Conservation (phyloP, 306 rosid species). For the Lathyrus sativus region DNA sequence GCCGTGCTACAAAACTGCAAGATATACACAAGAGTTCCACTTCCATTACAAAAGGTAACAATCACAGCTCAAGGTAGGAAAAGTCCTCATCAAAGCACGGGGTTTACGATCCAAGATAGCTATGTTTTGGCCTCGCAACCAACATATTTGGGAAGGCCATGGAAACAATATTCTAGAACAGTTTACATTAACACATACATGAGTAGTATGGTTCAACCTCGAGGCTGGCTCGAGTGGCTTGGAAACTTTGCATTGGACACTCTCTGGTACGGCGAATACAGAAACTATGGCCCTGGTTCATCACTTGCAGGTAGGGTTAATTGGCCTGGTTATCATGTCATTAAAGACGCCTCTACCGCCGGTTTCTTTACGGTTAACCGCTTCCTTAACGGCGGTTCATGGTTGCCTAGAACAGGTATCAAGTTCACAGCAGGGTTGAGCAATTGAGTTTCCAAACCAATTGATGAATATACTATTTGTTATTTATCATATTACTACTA, state of each 20-base stretch:
- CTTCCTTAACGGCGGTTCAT: constrained; percentile 57
- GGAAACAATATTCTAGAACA: constrained; percentile 75
- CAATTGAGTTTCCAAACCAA: constrained; percentile 31
- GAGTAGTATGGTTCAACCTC: constrained; percentile 73
- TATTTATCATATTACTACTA: not conserved
- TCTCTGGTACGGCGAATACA: constrained; percentile 86
- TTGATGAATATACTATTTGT: not conserved
- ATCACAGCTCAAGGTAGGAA: constrained; percentile 86
- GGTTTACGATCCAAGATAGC: constrained; percentile 73
- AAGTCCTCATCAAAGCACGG: constrained; percentile 77
- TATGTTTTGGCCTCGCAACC: constrained; percentile 69
- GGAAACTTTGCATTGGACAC: constrained; percentile 76
- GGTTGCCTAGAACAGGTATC: constrained; percentile 76
- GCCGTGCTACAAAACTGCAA: constrained; percentile 78
- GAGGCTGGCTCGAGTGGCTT: constrained; percentile 87
- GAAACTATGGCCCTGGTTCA: constrained; percentile 70
- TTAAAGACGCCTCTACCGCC: constrained; percentile 52
- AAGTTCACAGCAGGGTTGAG: constrained; percentile 59
- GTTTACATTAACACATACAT: constrained; percentile 73
- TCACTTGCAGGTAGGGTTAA: constrained; percentile 43
- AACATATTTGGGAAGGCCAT: constrained; percentile 75
- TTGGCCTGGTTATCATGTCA: constrained; percentile 78
- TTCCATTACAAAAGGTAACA: constrained; percentile 73
- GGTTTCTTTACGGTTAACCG: constrained; percentile 53
- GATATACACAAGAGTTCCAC: constrained; percentile 73